Evolutionary conservation across 345 rosid genomes (phyloP).

Genomic region (Aegle marmelos): DNA sequence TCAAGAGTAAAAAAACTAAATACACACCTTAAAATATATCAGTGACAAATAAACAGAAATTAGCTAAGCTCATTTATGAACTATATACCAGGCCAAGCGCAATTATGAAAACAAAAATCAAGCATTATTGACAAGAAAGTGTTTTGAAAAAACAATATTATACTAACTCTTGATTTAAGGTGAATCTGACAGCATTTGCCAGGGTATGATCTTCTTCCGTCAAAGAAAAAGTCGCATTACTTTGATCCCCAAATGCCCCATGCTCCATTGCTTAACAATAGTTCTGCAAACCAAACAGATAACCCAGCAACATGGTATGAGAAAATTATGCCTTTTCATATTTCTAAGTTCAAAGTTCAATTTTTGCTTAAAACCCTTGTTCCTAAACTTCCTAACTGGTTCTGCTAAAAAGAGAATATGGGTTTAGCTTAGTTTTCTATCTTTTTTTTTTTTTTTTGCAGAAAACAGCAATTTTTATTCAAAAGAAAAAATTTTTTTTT

Average conservation of each 20-base stretch:
- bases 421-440: not conserved
- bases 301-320: not conserved
- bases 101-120: not conserved
- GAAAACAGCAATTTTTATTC: no score
- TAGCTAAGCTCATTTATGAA: not conserved
- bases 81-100: not conserved
- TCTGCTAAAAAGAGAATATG: not conserved
- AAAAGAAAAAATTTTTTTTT: no score
- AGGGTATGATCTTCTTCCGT: slow-evolving; percentile 82
- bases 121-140: not conserved
- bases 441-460: no score
- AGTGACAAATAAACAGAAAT: not conserved
- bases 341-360: not conserved
- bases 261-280: slow-evolving; percentile 59
- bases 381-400: not conserved
- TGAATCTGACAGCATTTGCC: slow-evolving; percentile 77
- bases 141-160: not conserved
- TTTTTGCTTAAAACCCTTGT: not conserved
- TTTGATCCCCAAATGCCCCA: slow-evolving; percentile 51
- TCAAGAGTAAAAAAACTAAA: not conserved
- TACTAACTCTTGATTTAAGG: slow-evolving; percentile 89
- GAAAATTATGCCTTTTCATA: not conserved
- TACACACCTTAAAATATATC: not conserved
- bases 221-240: slow-evolving; percentile 63
- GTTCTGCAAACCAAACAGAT: not conserved